Evolutionary conservation across 2,329 filamentous ascomycete genomes (phyloP).

Genomic region (Oidium heveae): DNA sequence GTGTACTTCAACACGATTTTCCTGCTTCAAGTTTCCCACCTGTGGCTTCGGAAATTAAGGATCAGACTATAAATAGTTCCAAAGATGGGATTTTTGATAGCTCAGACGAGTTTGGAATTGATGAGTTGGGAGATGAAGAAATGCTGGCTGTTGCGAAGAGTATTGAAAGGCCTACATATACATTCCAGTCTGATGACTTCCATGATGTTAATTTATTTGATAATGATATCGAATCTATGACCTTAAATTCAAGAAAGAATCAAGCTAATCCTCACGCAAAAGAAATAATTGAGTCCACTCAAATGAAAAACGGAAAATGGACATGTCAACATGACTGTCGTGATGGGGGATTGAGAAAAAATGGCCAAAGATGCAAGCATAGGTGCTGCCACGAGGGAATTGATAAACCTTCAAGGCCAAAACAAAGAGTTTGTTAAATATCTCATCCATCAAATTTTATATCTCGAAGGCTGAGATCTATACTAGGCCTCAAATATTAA

Average conservation of each 20-base stretch:
- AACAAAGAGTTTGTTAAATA: slow-evolving; percentile 4
- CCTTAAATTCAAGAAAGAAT: background rate
- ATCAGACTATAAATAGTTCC: background rate
- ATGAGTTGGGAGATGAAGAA: slow-evolving; percentile 19
- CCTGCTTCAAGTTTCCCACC: slow-evolving; percentile 14
- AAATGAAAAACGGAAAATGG: slow-evolving; percentile 46
- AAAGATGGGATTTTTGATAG: background rate
- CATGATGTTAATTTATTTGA: slow-evolving; percentile 28
- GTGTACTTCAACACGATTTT: slow-evolving; percentile 11
- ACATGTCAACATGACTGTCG: slow-evolving; percentile 44
- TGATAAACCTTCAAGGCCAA: slow-evolving; percentile 25
- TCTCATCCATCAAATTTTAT: background rate
- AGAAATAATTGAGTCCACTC: slow-evolving; percentile 17
- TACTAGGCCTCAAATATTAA: background rate
- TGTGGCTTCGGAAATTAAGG: background rate
- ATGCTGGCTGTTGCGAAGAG: slow-evolving; percentile 15
- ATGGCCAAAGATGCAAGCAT: slow-evolving; percentile 34
- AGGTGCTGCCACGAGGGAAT: slow-evolving; percentile 47
- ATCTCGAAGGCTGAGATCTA: background rate
- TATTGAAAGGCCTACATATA: slow-evolving; percentile 6
- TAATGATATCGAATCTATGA: background rate
- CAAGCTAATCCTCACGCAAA: slow-evolving; percentile 1
- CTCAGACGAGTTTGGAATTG: slow-evolving; percentile 9
- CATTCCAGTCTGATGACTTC: slow-evolving; percentile 20
- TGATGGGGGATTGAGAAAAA: slow-evolving; percentile 16